Evolutionary conservation across 1,284 basidiomycete species (phyloP), one percentile per base, ranked within the genome.

Genomic region (Ceratobasidium sp.): DNA sequence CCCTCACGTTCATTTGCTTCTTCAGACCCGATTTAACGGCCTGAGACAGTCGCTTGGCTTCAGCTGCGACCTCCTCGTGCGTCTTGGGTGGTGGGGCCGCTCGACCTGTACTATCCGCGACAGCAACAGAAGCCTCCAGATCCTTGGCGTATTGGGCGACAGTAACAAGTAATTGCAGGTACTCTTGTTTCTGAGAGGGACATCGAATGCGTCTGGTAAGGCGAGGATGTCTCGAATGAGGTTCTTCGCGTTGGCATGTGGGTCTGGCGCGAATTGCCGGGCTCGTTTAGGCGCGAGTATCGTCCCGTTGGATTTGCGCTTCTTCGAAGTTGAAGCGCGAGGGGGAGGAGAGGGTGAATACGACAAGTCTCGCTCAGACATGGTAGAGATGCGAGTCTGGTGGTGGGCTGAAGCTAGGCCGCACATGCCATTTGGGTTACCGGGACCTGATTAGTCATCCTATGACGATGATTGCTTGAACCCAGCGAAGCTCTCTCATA

Each of bases 1-100:
- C 34, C 77, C 81, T 40, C 67, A 84, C 83, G 17, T 74, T 76
- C 84, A 87, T 83, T 75, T 85, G 83, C 72, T 86, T 85, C 75
- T 74, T 81, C 60, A 87, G 87, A 0, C 85, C 84, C 70, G 83
- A 83, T 4, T 78, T 77, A 34, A 80, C 81, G 53, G 81, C 81
- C 65, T 77, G 80, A 38, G 79, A 73, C 15, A 87, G 75, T 73
- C 84, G 86, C 69, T 81, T 81, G 0, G 82, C 83, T 1, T 81
- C 83, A 0, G 64, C 78, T n/a, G 76, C 74, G 25, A 87, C 72
- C 60, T 86, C 77, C 22, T 79, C 79, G 1, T 74, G 70, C 0
- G 79, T 78, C 77, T 81, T 82, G 38, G 73, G 79, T 8, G 81
- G 79, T 70, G 77, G 79, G 32, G 73, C 70, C 0, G 73, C 69